Base-by-base conservation (phyloP, 2,329 filamentous ascomycete species). In the Chalaropsis thielavioides region DNA sequence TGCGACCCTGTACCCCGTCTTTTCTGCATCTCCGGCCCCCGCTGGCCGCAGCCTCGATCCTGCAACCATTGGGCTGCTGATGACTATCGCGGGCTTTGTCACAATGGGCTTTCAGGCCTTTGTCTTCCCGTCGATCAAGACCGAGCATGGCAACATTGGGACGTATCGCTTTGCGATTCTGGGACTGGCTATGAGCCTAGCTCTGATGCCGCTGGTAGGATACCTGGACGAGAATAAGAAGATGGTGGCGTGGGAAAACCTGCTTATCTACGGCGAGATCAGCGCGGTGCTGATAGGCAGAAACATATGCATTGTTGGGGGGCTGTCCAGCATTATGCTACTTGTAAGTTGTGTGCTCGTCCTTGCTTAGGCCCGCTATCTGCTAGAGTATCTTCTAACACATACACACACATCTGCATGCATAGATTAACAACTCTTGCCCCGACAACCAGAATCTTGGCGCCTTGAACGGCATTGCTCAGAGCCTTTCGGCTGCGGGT, bases 1-100 rank as follows among this genome's bases (percentile, higher is more conserved):
- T 80, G 96, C 96, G 75, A 92, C 90, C 19, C 79, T 99, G 0
- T 99, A 95, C 71, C 94, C 94, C 0, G 92, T 97, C 64, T 99
- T 97, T 70, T 89, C 87, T 0, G 86, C 92, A 64, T 85, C 88
- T 0, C 75, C 81, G 0, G 79, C 85, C 0, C 94, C 94, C 0
- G 86, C 86, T 0, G 94, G 94, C 19, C 87, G 94, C 49, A 79
- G 81, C 0, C 78, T 97, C 2, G 81, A 81, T 0, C 90, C 92
- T 0, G 81, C 84, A 65, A 90, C 89, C 67, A 96, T 97, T 56
- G 94, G 94, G 0, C 75, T 96, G 19, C 89, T 88, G 0, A 79
- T 96, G 63, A 92, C 89, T 0, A 86, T 95, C 68, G 90, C 92
- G 0, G 92, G 92, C 0, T 74, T 87, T 1, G 85, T 90, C 15